A percentile compares a stretch with the other conserved stretches of the same genome.
Conservation (phyloP, 2,329 filamentous ascomycete genomes). For the Neonectria punicea region DNA sequence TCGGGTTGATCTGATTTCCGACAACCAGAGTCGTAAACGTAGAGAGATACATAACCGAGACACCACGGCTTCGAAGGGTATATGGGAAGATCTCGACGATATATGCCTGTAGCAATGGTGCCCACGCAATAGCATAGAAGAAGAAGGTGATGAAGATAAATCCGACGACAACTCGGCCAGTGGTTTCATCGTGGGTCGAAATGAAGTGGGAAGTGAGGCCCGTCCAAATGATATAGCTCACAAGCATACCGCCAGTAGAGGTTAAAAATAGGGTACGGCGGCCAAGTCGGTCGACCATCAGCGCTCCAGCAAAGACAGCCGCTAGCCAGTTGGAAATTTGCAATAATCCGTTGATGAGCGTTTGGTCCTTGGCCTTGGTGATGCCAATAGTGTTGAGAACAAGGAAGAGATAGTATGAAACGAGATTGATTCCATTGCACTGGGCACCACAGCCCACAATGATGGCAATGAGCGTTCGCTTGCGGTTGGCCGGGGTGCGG, state of each 20-base stretch:
- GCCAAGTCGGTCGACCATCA: conserved; percentile 53
- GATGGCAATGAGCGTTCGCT: conserved; percentile 35
- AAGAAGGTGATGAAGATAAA: conserved; percentile 55
- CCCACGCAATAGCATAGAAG: conserved; percentile 50
- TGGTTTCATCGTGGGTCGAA: conserved; percentile 31
- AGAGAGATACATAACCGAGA: conserved; percentile 35
- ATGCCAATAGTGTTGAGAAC: conserved; percentile 54
- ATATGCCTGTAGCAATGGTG: conserved; percentile 46
- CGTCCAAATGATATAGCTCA: conserved; percentile 48
- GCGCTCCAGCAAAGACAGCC: conserved; percentile 50
- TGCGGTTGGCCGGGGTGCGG: conserved; percentile 49
- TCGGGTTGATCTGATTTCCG: conserved; percentile 54
- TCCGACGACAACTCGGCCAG: conserved; percentile 45
- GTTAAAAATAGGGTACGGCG: conserved; percentile 53
- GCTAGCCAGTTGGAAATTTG: conserved; percentile 53
- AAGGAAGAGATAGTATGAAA: conserved; percentile 49
- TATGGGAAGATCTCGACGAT: conserved; percentile 43
- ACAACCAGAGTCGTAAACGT: conserved; percentile 42
- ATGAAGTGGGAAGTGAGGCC: conserved; percentile 41
- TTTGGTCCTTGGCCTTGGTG: conserved; percentile 50
- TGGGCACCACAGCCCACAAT: conserved; percentile 36
- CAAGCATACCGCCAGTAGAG: conserved; percentile 50
- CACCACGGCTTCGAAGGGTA: conserved; percentile 34
- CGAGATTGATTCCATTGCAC: conserved; percentile 35
- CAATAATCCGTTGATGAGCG: conserved; percentile 40